Percentiles rank a stretch among this genome's conserved stretches.
Conservation (phyloP, 129 eudicot genomes). For the Flaveria brownii region DNA sequence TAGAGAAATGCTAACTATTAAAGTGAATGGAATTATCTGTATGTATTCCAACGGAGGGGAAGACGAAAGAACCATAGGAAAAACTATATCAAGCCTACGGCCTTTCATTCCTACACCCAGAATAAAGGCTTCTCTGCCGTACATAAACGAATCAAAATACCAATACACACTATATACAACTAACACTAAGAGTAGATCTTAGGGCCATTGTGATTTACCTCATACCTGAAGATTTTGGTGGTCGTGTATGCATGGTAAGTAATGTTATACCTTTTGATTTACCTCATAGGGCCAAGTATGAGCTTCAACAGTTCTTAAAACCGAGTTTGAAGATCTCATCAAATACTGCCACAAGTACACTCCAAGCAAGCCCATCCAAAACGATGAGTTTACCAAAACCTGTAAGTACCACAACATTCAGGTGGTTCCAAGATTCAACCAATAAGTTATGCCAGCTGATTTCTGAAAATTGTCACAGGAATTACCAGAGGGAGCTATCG, state of each 20-base stretch:
- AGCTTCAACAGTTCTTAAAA: conserved; percentile 75
- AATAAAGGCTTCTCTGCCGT: too few species aligned
- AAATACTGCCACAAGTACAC: conserved; percentile 24
- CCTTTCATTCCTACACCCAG: too few species aligned
- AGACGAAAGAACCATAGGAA: neutral
- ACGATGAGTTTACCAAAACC: conserved; percentile 43
- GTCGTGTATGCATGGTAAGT: neutral
- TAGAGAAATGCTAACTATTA: neutral
- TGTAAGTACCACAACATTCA: conserved; percentile 34
- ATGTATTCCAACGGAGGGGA: neutral
- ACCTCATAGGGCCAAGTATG: conserved; percentile 71
- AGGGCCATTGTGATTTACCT: neutral
- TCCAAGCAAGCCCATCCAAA: conserved; percentile 54
- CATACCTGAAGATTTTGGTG: neutral
- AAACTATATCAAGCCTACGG: neutral
- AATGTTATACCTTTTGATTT: neutral
- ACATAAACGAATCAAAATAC: neutral
- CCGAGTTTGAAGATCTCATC: conserved; percentile 67
- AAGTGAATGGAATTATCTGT: neutral
- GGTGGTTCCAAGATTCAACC: neutral
- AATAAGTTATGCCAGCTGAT: conserved; percentile 7
- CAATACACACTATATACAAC: neutral
- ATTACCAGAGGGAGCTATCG: conserved; percentile 68
- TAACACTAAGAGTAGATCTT: neutral
- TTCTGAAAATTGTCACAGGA: conserved; percentile 52